These are phyloP conservation scores for Fusarium sp. DNA, from an alignment of 2,329 filamentous ascomycete genomes.

Conservation along the genomic window DNA sequence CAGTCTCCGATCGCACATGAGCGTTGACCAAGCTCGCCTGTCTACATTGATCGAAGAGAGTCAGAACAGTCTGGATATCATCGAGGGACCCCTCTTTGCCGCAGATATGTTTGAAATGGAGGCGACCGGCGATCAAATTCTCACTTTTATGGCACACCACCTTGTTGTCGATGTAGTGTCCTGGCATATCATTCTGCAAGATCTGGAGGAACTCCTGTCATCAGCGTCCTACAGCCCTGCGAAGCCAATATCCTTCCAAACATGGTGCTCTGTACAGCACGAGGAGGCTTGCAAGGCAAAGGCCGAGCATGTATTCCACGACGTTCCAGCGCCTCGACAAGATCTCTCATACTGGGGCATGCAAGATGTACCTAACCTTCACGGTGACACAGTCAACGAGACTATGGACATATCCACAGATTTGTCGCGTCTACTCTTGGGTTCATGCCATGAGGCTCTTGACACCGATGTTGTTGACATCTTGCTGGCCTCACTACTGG, in stretches of 20 bases:
- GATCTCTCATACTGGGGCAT: slow-evolving; percentile 45
- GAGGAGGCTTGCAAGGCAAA: not conserved
- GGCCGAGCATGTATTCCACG: slow-evolving; percentile 32
- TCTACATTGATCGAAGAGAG: slow-evolving; percentile 8
- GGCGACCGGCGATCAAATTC: slow-evolving; percentile 19
- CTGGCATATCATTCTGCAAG: slow-evolving; percentile 54
- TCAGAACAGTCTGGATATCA: slow-evolving; percentile 13
- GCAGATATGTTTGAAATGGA: slow-evolving; percentile 39
- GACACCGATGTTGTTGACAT: slow-evolving; percentile 51
- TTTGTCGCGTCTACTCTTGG: not conserved
- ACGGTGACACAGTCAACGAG: slow-evolving; percentile 24
- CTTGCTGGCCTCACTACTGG: slow-evolving; percentile 46
- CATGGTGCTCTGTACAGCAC: slow-evolving; percentile 51
- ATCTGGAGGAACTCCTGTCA: slow-evolving; percentile 51
- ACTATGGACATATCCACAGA: not conserved
- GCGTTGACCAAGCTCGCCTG: not conserved
- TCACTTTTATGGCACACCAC: slow-evolving; percentile 51
- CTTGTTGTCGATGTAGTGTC: slow-evolving; percentile 59
- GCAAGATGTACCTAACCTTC: slow-evolving; percentile 21
- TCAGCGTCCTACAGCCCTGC: slow-evolving; percentile 42
- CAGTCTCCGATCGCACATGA: not conserved
- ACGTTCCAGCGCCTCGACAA: slow-evolving; percentile 6
- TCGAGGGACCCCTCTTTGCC: slow-evolving; percentile 6
- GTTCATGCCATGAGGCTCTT: slow-evolving; percentile 35
- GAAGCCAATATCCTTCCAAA: slow-evolving; percentile 28